Evolutionary conservation across 257 asterid genomes (phyloP).

Genomic region (Parsonsia alboflavescens): DNA sequence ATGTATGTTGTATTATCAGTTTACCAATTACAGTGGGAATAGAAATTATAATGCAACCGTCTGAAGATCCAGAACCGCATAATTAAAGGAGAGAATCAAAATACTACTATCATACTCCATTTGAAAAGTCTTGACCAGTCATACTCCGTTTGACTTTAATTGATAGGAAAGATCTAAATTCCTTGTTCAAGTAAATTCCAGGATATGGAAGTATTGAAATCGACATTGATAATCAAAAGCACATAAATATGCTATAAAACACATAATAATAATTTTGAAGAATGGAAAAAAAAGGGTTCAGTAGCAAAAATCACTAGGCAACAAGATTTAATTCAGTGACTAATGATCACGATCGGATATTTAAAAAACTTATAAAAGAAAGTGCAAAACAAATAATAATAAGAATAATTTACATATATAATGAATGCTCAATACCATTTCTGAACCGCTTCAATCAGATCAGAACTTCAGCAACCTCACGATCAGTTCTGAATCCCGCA

Average conservation of each 20-base stretch:
- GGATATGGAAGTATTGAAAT: neutral
- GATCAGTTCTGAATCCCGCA: conserved; percentile 32
- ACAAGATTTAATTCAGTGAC: neutral
- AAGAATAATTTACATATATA: neutral
- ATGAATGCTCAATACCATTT: conserved; percentile 49
- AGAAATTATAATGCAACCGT: neutral
- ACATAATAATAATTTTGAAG: neutral
- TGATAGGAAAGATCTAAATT: neutral
- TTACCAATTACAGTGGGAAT: neutral
- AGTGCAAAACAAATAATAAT: neutral
- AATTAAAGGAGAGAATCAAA: neutral
- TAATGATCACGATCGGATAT: neutral
- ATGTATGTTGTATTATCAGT: neutral
- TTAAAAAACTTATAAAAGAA: neutral
- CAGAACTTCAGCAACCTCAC: conserved; percentile 40
- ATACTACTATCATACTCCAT: too few species aligned
- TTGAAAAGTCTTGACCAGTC: conserved; percentile 16
- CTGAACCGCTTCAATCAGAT: conserved; percentile 55
- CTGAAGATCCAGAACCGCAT: too few species aligned
- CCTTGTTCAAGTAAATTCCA: neutral
- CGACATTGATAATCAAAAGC: neutral
- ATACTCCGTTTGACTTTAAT: conserved; percentile 1
- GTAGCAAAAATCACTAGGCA: neutral
- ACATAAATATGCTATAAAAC: neutral
- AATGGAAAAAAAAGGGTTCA: neutral